phyloP scores from a whole-genome alignment of 805 yeast species.

The Lachancea sp. region DNA sequence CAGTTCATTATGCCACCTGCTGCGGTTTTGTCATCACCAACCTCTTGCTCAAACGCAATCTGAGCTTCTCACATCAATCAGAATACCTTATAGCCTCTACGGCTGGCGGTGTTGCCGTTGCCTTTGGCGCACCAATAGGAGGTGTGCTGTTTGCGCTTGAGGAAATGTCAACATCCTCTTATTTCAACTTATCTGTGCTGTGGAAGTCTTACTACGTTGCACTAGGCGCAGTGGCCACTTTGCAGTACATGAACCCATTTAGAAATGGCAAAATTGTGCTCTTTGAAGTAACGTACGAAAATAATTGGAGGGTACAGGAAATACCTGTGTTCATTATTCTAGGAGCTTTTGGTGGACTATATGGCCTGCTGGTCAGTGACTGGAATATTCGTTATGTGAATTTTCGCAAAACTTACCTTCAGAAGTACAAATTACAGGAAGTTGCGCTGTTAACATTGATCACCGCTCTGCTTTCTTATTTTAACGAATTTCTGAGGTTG shows the following conservation, averaged over 20 bases:
- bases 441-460: slow-evolving; percentile 58
- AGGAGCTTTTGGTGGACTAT: slow-evolving; percentile 88
- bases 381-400: slow-evolving; percentile 70
- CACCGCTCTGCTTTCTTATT: slow-evolving; percentile 74
- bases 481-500: slow-evolving; percentile 68
- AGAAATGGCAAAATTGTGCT: slow-evolving; percentile 90
- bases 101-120: slow-evolving; percentile 98
- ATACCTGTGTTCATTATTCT: slow-evolving; percentile 69
- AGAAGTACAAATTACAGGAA: slow-evolving; percentile 49
- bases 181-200: slow-evolving; percentile 68
- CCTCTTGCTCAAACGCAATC: slow-evolving; percentile 37
- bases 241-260: slow-evolving; percentile 82
- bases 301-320: slow-evolving; percentile 82
- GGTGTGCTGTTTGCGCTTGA: slow-evolving; percentile 93
- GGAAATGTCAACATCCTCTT: slow-evolving; percentile 64
- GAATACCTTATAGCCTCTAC: slow-evolving; percentile 71
- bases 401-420: slow-evolving; percentile 65
- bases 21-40: slow-evolving; percentile 78
- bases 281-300: slow-evolving; percentile 85
- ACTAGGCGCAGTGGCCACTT: slow-evolving; percentile 73
- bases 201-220: slow-evolving; percentile 93
- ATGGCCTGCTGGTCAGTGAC: slow-evolving; percentile 72
- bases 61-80: slow-evolving; percentile 30
- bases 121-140: slow-evolving; percentile 94
- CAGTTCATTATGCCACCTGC: slow-evolving; percentile 96